Conservation (phyloP, 2,329 filamentous ascomycete genomes). For the Tolypocladium inflatum region DNA sequence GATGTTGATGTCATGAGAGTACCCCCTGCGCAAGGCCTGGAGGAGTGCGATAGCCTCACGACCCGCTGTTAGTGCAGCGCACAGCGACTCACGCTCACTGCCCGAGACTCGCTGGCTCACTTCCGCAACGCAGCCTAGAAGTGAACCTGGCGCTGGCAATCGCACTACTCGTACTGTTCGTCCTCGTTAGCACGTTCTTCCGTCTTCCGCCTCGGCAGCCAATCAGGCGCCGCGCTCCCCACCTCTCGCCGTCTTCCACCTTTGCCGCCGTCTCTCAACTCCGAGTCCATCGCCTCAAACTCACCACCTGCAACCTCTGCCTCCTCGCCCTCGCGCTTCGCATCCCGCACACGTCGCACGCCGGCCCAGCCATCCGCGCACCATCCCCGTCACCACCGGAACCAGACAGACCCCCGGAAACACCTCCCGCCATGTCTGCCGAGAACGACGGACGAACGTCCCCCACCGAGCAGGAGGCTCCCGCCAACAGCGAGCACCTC, state of each 20-base stretch:
- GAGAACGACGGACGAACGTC: slow-evolving; percentile 39
- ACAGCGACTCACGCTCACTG: background rate
- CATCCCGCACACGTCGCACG: background rate
- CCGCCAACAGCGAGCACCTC: slow-evolving; percentile 64
- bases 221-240: slow-evolving; percentile 14
- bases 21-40: background rate
- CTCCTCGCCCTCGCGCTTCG: background rate
- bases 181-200: background rate
- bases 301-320: slow-evolving; percentile 1
- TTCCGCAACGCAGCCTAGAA: background rate
- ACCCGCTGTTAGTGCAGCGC: slow-evolving; percentile 2
- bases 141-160: background rate
- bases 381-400: background rate
- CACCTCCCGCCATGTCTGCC: slow-evolving; percentile 29
- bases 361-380: background rate
- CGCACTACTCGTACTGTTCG: background rate
- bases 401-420: background rate
- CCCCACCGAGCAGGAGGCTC: slow-evolving; percentile 31
- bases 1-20: background rate
- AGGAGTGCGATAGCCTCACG: background rate
- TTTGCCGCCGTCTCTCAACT: background rate
- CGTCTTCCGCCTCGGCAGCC: slow-evolving; percentile 3
- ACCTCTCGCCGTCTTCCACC: slow-evolving; percentile 9
- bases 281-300: slow-evolving; percentile 1
- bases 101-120: too few relatives aligned